phyloP scores from a whole-genome alignment of 129 eudicot species.

The Chrysanthemum seticuspe region DNA sequence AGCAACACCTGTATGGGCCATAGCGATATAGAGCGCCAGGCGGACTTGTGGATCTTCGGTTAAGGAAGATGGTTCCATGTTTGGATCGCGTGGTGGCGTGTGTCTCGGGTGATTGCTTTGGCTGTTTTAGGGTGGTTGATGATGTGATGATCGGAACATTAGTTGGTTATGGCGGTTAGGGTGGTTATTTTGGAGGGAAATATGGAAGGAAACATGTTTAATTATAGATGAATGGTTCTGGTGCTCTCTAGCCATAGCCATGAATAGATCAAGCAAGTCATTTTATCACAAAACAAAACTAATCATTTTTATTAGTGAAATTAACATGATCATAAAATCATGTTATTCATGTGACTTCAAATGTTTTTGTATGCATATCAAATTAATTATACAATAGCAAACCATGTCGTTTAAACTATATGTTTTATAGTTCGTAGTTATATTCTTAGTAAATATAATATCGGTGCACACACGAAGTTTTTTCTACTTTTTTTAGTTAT shows the following conservation, averaged over 20 bases:
- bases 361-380: too few species aligned
- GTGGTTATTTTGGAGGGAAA: conserved; percentile 20
- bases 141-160: conserved; percentile 27
- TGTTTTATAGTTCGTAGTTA: too few species aligned
- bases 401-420: too few species aligned
- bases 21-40: conserved; percentile 78
- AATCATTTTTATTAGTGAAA: too few species aligned
- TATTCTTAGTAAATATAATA: too few species aligned
- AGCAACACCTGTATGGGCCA: conserved; percentile 86
- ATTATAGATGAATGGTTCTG: conserved; percentile 6
- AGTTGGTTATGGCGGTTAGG: conserved; percentile 5
- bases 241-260: conserved; percentile 25
- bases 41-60: conserved; percentile 73
- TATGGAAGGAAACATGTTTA: conserved; percentile 4
- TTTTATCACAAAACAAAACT: too few species aligned
- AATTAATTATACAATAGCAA: too few species aligned
- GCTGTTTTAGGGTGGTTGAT: background rate
- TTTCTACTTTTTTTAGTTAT: too few species aligned
- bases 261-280: conserved; percentile 13
- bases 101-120: background rate
- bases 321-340: too few species aligned
- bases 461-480: too few species aligned
- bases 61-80: conserved; percentile 34
- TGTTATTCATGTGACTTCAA: too few species aligned
- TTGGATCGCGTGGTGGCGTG: background rate